Evolutionary conservation across 2,329 filamentous ascomycete species (phyloP).

Genomic region (Scortechinia acanthostroma): DNA sequence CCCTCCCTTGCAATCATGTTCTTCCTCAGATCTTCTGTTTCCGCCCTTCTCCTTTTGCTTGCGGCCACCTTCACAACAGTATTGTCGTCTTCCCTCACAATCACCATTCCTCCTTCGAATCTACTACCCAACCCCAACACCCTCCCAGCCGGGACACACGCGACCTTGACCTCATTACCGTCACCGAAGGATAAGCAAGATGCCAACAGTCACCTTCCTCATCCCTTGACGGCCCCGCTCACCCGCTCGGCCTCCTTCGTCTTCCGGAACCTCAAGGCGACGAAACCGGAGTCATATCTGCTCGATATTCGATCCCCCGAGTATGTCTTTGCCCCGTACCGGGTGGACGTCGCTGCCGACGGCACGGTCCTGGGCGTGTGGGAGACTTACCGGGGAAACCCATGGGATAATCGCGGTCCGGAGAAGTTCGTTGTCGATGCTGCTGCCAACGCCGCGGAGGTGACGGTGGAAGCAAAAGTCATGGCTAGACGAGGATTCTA

Average conservation of each 20-base stretch:
- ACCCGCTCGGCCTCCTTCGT: background rate
- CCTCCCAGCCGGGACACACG: background rate
- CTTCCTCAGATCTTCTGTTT: background rate
- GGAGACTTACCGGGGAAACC: constrained; percentile 51
- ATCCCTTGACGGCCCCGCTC: background rate
- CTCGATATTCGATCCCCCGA: constrained; percentile 18
- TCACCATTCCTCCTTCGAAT: background rate
- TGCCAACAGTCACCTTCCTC: too few relatives aligned
- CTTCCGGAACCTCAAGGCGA: background rate
- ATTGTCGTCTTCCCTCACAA: background rate
- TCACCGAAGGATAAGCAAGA: background rate
- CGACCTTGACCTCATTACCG: background rate
- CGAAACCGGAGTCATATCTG: background rate
- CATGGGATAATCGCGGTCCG: constrained; percentile 38
- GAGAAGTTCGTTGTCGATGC: constrained; percentile 1
- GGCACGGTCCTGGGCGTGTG: constrained; percentile 36
- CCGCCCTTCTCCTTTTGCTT: background rate
- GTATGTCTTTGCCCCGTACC: constrained; percentile 46
- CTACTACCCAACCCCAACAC: background rate
- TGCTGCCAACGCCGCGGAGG: constrained; percentile 15
- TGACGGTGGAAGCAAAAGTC: constrained; percentile 39
- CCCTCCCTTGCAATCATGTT: background rate
- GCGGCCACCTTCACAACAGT: too few relatives aligned
- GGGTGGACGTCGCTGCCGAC: constrained; percentile 38
- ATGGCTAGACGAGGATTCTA: constrained; percentile 44